Percentiles rank a stretch among this genome's conserved stretches.
Evolutionary conservation across 805 yeast species (phyloP).

Genomic region (Maudiozyma serrabonitensis): DNA sequence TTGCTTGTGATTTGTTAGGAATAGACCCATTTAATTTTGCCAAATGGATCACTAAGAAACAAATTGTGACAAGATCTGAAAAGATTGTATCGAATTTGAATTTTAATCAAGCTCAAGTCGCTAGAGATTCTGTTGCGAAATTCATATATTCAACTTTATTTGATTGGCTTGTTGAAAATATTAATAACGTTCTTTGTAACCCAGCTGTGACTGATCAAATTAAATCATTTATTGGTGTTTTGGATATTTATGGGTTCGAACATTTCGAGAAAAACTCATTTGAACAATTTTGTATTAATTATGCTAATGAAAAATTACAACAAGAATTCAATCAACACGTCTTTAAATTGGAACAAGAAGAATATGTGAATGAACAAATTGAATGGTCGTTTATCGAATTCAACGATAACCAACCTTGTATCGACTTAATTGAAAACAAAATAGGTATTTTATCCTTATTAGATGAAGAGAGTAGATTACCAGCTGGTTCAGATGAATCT

Average conservation of each 20-base stretch:
- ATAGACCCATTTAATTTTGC: constrained; percentile 64
- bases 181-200: constrained; percentile 74
- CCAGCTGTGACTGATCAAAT: constrained; percentile 52
- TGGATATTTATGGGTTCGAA: constrained; percentile 96
- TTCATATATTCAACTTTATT: constrained; percentile 85
- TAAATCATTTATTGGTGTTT: constrained; percentile 80
- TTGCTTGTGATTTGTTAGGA: constrained; percentile 79
- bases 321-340: constrained; percentile 97
- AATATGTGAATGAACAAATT: constrained; percentile 81
- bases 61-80: constrained; percentile 85
- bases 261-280: constrained; percentile 90
- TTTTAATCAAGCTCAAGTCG: constrained; percentile 76
- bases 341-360: constrained; percentile 93
- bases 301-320: constrained; percentile 93
- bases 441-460: constrained; percentile 79
- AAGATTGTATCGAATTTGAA: constrained; percentile 78
- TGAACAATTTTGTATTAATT: constrained; percentile 95
- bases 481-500: constrained; percentile 85
- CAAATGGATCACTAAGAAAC: constrained; percentile 89
- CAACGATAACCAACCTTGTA: constrained; percentile 95
- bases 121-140: constrained; percentile 95
- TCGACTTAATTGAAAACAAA: constrained; percentile 79
- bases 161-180: constrained; percentile 87
- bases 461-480: constrained; percentile 92
- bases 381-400: constrained; percentile 96